Evolutionary conservation across 169 alveolate genomes (phyloP).

Genomic region (Eimeria maxima): DNA sequence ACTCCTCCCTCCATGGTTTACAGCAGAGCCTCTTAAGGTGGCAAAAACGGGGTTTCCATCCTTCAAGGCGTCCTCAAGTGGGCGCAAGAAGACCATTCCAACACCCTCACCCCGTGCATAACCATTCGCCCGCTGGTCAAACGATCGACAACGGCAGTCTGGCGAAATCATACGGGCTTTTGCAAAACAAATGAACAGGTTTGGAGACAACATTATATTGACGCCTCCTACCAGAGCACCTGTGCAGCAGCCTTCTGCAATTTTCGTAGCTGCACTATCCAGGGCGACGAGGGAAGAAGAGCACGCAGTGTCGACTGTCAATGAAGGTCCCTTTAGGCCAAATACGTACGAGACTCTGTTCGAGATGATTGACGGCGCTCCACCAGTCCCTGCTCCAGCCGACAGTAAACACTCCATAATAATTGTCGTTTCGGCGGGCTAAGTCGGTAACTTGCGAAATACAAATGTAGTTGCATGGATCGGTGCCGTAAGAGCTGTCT

Average conservation of each 20-base stretch:
- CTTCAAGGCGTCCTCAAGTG: slow-evolving; percentile 24
- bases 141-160: slow-evolving; percentile 89
- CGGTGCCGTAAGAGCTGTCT: not conserved
- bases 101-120: slow-evolving; percentile 90
- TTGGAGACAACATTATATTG: slow-evolving; percentile 56
- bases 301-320: slow-evolving; percentile 88
- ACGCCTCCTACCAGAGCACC: slow-evolving; percentile 83
- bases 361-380: slow-evolving; percentile 84
- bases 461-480: not conserved
- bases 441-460: not conserved
- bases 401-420: slow-evolving; percentile 81
- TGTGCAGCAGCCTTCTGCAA: slow-evolving; percentile 67
- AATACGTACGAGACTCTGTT: slow-evolving; percentile 86
- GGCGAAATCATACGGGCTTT: slow-evolving; percentile 87
- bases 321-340: slow-evolving; percentile 87
- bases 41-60: slow-evolving; percentile 80
- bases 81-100: slow-evolving; percentile 84
- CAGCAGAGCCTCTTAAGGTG: slow-evolving; percentile 87
- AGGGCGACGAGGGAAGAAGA: slow-evolving; percentile 88
- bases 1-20: slow-evolving; percentile 89
- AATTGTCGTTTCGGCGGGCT: slow-evolving; percentile 59
- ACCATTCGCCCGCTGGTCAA: slow-evolving; percentile 89
- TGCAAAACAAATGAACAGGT: slow-evolving; percentile 71
- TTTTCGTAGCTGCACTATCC: slow-evolving; percentile 84
- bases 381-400: slow-evolving; percentile 83